phyloP scores from a whole-genome alignment of 1,284 basidiomycete genomes.

The Phenoliferia sp. region DNA sequence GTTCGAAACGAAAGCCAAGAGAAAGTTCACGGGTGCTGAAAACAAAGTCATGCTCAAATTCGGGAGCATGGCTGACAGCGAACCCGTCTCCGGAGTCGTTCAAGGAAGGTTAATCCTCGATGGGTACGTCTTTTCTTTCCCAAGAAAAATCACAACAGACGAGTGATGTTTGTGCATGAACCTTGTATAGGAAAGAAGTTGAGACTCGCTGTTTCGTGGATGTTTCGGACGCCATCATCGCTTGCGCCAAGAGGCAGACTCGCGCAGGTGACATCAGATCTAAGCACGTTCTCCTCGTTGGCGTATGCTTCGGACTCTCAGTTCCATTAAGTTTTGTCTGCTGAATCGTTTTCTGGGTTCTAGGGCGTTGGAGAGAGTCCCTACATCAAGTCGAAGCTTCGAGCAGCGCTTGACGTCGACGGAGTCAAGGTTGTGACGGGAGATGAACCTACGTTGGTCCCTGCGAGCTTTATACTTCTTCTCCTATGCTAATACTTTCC shows the following conservation, averaged over 20 bases:
- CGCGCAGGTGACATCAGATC: not conserved
- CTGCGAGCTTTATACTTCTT: not conserved
- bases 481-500: not conserved
- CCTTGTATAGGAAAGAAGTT: not conserved
- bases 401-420: not conserved
- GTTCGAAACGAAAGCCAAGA: conserved; percentile 1
- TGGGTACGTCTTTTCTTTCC: not conserved
- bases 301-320: not conserved
- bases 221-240: not conserved
- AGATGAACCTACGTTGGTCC: not conserved
- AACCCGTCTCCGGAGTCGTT: not conserved
- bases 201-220: not conserved
- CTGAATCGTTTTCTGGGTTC: not conserved
- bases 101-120: not conserved
- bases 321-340: not conserved
- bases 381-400: not conserved
- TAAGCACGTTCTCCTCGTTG: not conserved
- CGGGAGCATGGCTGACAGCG: not conserved
- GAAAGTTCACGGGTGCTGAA: not conserved
- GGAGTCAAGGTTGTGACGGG: not conserved
- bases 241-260: not conserved
- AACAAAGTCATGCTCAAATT: not conserved
- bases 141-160: not conserved
- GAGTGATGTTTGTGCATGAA: too few species aligned
- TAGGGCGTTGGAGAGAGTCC: not conserved